Evolutionary conservation across 2,329 filamentous ascomycete species (phyloP), one percentile per base, ranked within the genome.

Genomic region (Helminthosporium solani): DNA sequence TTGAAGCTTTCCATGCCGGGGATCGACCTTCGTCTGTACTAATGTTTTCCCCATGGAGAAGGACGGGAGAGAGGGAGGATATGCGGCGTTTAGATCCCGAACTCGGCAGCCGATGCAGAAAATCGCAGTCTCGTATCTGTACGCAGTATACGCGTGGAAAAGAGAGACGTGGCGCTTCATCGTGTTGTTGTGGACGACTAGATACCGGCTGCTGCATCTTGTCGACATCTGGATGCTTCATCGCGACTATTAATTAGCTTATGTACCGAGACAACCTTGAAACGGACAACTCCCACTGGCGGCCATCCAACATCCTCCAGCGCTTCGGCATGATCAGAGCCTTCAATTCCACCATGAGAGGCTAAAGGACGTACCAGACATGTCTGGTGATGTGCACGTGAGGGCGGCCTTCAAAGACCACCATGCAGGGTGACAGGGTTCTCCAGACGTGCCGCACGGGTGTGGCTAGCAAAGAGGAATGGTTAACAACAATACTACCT

Each of bases 381-480:
- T 18, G 18, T 34, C 25, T 33, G 45, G 49, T 47, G 52, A 57
- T 47, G 54, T 30, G 52, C 60, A 61, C 63, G 58, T 58, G 58
- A 62, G 51, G 40, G 45, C 39, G 31, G 25, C 35, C 15, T 31
- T 33, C 23, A 9, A 46, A 44, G 51, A 28, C n/a, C n/a, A 53
- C 47, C 48, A 51, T 37, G 23, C 23, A 25, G 6, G 9, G 23
- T n/a, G n/a, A n/a, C 58, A 63, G 49, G 61, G 57, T 62, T 64
- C 61, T 64, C 63, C 59, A 63, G 57, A 65, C 57, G 44, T 51
- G 54, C 54, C 52, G 50, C 58, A 57, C 61, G 59, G 63, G 36
- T 64, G 57, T 63, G 58, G 60, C 61, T 46, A 54, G 49, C 52
- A 46, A 59, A 54, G 50, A 34, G 54, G 55, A 47, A 56, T 48